Percentiles rank a stretch among this genome's conserved stretches.
Conservation (phyloP, 768 basidiomycete species). For the Pleurotus ostreatus region DNA sequence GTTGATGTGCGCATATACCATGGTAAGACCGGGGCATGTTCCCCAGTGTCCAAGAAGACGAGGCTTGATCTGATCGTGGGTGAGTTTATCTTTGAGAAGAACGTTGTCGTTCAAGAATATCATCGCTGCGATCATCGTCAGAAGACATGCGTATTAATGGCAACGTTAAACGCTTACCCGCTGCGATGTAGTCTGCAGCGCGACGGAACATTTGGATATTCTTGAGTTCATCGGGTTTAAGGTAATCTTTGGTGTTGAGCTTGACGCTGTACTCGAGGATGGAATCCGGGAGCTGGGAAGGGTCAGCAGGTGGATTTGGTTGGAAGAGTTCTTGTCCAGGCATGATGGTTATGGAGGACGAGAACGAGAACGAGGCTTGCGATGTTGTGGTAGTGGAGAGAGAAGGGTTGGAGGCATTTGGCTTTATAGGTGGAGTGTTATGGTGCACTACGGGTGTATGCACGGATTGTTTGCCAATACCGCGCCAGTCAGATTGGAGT, state of each 20-base stretch:
- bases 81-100: conserved; percentile 56
- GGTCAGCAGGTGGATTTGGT: conserved; percentile 67
- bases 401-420: not conserved
- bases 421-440: not conserved
- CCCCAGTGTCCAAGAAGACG: conserved; percentile 85
- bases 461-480: not conserved
- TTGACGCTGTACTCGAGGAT: conserved; percentile 46
- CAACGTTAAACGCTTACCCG: conserved; percentile 39
- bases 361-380: conserved; percentile 9
- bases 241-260: conserved; percentile 41
- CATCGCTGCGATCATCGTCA: conserved; percentile 49
- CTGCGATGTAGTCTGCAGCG: conserved; percentile 68
- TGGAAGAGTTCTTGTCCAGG: conserved; percentile 53
- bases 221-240: conserved; percentile 47
- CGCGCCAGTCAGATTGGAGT: not conserved
- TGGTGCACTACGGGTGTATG: not conserved
- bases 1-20: conserved; percentile 72
- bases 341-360: conserved; percentile 32
- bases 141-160: not conserved
- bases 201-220: conserved; percentile 51
- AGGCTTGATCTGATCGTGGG: conserved; percentile 70
- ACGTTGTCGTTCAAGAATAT: conserved; percentile 79
- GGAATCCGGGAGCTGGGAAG: conserved; percentile 60
- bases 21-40: conserved; percentile 72
- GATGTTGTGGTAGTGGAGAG: not conserved